Evolutionary conservation across 345 rosid species (phyloP), one percentile per base, ranked within the genome.

Genomic region (Capsella bursapastoris): DNA sequence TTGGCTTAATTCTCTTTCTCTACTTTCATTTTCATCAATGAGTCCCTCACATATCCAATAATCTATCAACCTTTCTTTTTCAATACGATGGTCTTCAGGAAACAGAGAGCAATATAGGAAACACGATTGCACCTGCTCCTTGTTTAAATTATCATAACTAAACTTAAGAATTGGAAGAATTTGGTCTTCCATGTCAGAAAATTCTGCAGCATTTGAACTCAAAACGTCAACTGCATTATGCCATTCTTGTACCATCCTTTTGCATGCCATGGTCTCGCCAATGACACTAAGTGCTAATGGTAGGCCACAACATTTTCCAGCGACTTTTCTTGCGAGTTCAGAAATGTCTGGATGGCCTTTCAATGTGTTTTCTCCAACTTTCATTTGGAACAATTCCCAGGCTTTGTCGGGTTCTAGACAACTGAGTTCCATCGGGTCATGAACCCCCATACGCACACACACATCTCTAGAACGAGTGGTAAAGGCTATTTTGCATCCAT

Each of bases 61-160:
- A 0, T 66, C 64, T 12, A 72, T 41, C 13, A 86, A 72, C 68
- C 58, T 66, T 3, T 65, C 34, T 49, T 48, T 55, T 3, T 74
- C 43, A 3, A 82, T 79, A 0, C 0, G 0, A 44, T 4, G 0
- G 34, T 81, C 78, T 35, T 78, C 82, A 0, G 84, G 86, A 51
- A 66, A 84, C 11, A 86, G 51, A 79, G 77, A 61, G 22, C 82
- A 84, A 44, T 80, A 81, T 2, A 82, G 55, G 27, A 86, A 86
- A 45, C 89, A 86, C 8, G 66, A 50, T 48, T 71, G 59, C 4
- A 8, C 28, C 2, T 15, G 43, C 62, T 57, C 62, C 2, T 5
- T 8, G 1, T 34, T 57, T 15, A 83, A n/a, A 0, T 16, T 11
- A 40, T 73, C 74, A 13, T 82, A 80, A 16, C 84, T 86, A 73